Percentiles rank a stretch among this genome's conserved stretches.
Conservation (phyloP, 352 stramenopile genomes). For the Phytophthora lateralis region DNA sequence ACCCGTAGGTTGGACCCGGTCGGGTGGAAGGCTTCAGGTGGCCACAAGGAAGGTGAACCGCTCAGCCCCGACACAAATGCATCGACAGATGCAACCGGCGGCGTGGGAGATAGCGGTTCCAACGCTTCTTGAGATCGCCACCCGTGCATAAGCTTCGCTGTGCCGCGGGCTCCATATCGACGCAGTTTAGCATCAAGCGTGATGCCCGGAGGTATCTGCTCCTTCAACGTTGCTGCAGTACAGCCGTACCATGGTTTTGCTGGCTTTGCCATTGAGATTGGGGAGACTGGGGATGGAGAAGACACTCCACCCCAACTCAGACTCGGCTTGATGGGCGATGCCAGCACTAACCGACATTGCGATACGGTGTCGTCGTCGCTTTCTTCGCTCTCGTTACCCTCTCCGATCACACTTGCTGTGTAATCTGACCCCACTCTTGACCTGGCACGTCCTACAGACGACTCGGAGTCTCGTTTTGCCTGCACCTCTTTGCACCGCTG, state of each 20-base stretch:
- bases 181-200: conserved; percentile 56
- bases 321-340: conserved; percentile 32
- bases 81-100: conserved; percentile 4
- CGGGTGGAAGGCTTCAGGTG: conserved; percentile 48
- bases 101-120: conserved; percentile 12
- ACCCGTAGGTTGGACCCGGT: conserved; percentile 37
- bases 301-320: background rate
- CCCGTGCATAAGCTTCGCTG: conserved; percentile 31
- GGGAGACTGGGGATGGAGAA: conserved; percentile 1
- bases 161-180: conserved; percentile 51
- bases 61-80: conserved; percentile 17
- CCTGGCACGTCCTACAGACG: background rate
- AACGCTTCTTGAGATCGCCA: conserved; percentile 20
- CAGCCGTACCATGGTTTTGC: conserved; percentile 55
- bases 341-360: background rate
- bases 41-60: conserved; percentile 62
- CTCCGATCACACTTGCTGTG: conserved; percentile 7
- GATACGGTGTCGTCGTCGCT: conserved; percentile 17
- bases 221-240: conserved; percentile 39
- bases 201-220: conserved; percentile 33
- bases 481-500: conserved; percentile 3
- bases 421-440: conserved; percentile 13
- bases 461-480: background rate
- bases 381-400: conserved; percentile 23
- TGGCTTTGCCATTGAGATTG: conserved; percentile 15